Percentiles rank a stretch among this genome's conserved stretches.
Evolutionary conservation across 768 basidiomycete genomes (phyloP).

Genomic region (Hypsizygus marmoreus): DNA sequence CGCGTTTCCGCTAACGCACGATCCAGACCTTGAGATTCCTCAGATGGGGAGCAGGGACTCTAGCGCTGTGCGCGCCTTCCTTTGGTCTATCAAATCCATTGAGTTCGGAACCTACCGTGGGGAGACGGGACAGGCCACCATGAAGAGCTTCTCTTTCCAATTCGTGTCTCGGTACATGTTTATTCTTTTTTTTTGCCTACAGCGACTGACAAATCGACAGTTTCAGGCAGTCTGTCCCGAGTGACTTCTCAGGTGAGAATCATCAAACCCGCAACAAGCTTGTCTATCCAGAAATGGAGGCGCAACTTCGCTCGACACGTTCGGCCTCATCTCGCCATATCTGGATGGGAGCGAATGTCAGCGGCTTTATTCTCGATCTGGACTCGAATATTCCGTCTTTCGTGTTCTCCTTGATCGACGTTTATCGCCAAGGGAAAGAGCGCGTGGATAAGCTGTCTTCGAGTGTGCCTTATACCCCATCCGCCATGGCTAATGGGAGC

Average conservation of each 20-base stretch:
- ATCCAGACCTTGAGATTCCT: conserved; percentile 56
- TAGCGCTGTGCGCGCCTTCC: conserved; percentile 70
- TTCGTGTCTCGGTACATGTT: conserved; percentile 71
- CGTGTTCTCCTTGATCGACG: conserved; percentile 80
- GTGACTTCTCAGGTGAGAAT: conserved; percentile 70
- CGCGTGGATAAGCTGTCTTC: conserved; percentile 68
- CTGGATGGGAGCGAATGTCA: conserved; percentile 69
- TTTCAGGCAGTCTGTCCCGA: conserved; percentile 72
- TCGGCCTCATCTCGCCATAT: conserved; percentile 52
- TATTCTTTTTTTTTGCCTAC: conserved; percentile 3
- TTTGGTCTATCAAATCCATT: conserved; percentile 80
- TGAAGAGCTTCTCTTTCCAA: conserved; percentile 79
- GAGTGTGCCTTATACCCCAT: conserved; percentile 49
- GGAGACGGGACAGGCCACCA: conserved; percentile 74
- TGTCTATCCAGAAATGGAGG: conserved; percentile 80
- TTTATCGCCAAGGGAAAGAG: conserved; percentile 81
- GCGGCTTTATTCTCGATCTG: conserved; percentile 83
- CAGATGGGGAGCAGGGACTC: conserved; percentile 39
- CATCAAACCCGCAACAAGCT: conserved; percentile 74
- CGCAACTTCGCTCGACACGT: conserved; percentile 62
- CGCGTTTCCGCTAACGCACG: conserved; percentile 80
- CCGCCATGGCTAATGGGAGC: conserved; percentile 10
- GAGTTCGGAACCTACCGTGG: conserved; percentile 73
- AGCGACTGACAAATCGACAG: too few relatives aligned
- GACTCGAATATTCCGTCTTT: conserved; percentile 80